Evolutionary conservation across 73 alveolate genomes (phyloP).

Genomic region (Breviolum minutum): DNA sequence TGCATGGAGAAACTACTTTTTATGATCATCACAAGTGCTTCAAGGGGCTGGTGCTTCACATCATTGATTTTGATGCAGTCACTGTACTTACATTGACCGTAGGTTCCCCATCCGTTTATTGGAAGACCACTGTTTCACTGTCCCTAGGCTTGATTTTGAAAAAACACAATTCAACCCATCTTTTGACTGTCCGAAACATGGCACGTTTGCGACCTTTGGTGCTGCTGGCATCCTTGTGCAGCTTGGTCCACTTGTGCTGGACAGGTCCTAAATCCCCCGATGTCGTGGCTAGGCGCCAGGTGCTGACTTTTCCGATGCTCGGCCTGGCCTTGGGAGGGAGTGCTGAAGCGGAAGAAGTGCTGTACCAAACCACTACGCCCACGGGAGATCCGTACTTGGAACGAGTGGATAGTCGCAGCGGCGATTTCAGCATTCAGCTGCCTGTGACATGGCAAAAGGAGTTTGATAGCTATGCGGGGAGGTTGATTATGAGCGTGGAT

Average conservation of each 20-base stretch:
- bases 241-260: conserved; percentile 15
- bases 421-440: conserved; percentile 76
- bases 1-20: too few relatives aligned
- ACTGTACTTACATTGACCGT: too few relatives aligned
- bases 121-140: too few relatives aligned
- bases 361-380: neutral
- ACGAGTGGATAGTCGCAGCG: conserved; percentile 33
- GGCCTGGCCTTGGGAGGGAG: neutral
- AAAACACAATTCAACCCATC: too few relatives aligned
- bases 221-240: neutral
- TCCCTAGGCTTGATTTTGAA: too few relatives aligned
- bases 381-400: conserved; percentile 55
- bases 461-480: conserved; percentile 70
- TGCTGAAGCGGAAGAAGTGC: neutral
- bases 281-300: neutral
- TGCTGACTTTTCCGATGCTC: neutral
- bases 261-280: neutral
- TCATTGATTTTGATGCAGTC: too few relatives aligned
- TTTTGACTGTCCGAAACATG: neutral
- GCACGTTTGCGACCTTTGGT: neutral
- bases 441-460: conserved; percentile 67
- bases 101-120: too few relatives aligned
- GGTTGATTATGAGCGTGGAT: conserved; percentile 53
- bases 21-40: too few relatives aligned
- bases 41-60: too few relatives aligned